These are phyloP conservation scores for Penicillium paxilli DNA, from an alignment of 495 filamentous ascomycete genomes.

Conservation along the genomic window DNA sequence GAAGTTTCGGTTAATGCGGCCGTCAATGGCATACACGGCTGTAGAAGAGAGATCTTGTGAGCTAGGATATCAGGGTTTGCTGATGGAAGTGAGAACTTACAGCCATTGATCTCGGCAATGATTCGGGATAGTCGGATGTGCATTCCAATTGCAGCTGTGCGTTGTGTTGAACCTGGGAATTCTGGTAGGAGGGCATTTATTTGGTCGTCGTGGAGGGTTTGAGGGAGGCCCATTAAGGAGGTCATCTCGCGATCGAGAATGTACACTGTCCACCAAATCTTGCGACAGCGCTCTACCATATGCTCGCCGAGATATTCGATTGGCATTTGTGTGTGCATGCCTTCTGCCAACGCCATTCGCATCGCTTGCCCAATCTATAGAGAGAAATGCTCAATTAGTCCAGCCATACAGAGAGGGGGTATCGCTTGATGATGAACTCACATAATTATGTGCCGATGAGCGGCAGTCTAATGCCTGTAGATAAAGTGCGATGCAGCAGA, in stretches of 20 bases:
- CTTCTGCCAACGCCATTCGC: conserved; percentile 41
- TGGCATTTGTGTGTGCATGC: conserved; percentile 47
- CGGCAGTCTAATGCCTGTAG: conserved; percentile 41
- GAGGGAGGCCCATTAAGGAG: conserved; percentile 44
- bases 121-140: conserved; percentile 44
- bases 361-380: conserved; percentile 45
- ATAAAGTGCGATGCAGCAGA: conserved; percentile 44
- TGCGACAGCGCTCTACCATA: conserved; percentile 37
- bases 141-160: conserved; percentile 35
- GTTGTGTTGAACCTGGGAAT: conserved; percentile 33
- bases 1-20: conserved; percentile 41
- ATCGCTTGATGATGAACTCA: conserved; percentile 12
- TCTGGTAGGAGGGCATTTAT: conserved; percentile 35
- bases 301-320: conserved; percentile 31
- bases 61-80: not conserved
- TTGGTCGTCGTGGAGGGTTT: conserved; percentile 38
- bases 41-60: not conserved
- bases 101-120: conserved; percentile 40
- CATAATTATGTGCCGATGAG: conserved; percentile 37
- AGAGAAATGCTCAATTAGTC: not conserved
- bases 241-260: conserved; percentile 47
- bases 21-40: conserved; percentile 48
- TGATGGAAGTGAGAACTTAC: conserved; percentile 20
- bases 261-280: conserved; percentile 50
- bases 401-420: too few species aligned